These are phyloP conservation scores for Phylloporus sp. DNA, from an alignment of 768 basidiomycete species.

Conservation along the genomic window DNA sequence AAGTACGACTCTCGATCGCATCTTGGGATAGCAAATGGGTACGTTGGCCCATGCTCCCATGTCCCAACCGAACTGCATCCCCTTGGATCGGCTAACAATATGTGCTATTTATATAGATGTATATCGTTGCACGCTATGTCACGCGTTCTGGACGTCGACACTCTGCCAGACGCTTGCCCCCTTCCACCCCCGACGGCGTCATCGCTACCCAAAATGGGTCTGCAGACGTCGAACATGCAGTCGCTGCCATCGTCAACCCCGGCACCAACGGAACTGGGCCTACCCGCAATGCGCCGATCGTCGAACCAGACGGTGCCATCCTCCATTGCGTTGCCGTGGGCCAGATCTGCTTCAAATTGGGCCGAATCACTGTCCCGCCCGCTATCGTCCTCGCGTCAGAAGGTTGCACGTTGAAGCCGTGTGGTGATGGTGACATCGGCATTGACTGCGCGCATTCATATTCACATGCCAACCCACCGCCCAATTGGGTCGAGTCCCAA, in stretches of 20 bases:
- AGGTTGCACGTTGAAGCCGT: conserved; percentile 41
- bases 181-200: conserved; percentile 16
- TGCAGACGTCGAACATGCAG: conserved; percentile 11
- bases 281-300: conserved; percentile 5
- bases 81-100: too few relatives aligned
- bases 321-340: conserved; percentile 58
- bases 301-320: conserved; percentile 38
- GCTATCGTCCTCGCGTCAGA: conserved; percentile 51
- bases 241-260: conserved; percentile 7
- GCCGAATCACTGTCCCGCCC: conserved; percentile 68
- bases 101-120: conserved; percentile 50
- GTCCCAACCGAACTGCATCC: too few relatives aligned
- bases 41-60: too few relatives aligned
- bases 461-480: conserved; percentile 8
- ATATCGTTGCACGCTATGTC: conserved; percentile 59
- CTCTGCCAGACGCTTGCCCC: conserved; percentile 10
- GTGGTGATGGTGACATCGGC: conserved; percentile 6
- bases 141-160: conserved; percentile 38
- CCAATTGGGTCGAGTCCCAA: conserved; percentile 11
- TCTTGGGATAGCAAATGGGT: conserved; percentile 19
- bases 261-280: background rate
- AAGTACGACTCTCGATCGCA: conserved; percentile 13
- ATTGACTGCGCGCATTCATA: too few relatives aligned
- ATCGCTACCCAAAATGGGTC: conserved; percentile 1
- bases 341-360: conserved; percentile 62